Evolutionary conservation across 306 rosid species (phyloP).

Genomic region (Luffa aegyptiaca): DNA sequence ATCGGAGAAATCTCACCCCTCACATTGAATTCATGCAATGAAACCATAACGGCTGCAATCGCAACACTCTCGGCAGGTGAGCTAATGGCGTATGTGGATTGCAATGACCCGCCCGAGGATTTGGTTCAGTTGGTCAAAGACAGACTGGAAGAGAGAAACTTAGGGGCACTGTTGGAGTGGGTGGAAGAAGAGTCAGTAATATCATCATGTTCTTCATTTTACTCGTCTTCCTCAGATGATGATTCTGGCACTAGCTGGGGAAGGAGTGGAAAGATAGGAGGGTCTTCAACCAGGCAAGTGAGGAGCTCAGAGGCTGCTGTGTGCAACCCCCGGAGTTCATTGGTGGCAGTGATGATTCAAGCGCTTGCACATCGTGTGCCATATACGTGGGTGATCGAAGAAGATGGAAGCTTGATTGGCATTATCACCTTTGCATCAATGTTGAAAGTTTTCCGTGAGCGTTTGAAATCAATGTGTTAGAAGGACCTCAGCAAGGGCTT

Average conservation of each 20-base stretch:
- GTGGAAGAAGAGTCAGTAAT: constrained; percentile 40
- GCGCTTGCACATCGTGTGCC: constrained; percentile 66
- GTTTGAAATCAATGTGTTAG: constrained; percentile 27
- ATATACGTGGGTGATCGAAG: constrained; percentile 80
- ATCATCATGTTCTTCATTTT: constrained; percentile 39
- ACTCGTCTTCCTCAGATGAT: constrained; percentile 65
- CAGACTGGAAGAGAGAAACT: constrained; percentile 37
- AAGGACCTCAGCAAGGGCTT: background rate
- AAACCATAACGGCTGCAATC: constrained; percentile 34
- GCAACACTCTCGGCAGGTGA: constrained; percentile 71
- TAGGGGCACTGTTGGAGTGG: constrained; percentile 37
- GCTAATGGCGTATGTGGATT: constrained; percentile 55
- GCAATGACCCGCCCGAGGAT: constrained; percentile 65
- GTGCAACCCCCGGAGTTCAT: constrained; percentile 66
- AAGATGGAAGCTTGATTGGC: constrained; percentile 58
- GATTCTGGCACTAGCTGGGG: constrained; percentile 32
- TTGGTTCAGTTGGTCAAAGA: constrained; percentile 55
- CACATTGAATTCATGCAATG: constrained; percentile 48
- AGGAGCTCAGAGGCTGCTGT: constrained; percentile 65
- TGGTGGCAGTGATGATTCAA: constrained; percentile 87
- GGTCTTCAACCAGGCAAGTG: constrained; percentile 40
- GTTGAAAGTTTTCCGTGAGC: constrained; percentile 61
- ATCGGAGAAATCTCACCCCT: constrained; percentile 71
- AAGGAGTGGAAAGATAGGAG: constrained; percentile 38
- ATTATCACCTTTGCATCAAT: constrained; percentile 53